These are phyloP conservation scores for Annona cherimola DNA, from an alignment of 164 flowering plant species.

Conservation along the genomic window DNA sequence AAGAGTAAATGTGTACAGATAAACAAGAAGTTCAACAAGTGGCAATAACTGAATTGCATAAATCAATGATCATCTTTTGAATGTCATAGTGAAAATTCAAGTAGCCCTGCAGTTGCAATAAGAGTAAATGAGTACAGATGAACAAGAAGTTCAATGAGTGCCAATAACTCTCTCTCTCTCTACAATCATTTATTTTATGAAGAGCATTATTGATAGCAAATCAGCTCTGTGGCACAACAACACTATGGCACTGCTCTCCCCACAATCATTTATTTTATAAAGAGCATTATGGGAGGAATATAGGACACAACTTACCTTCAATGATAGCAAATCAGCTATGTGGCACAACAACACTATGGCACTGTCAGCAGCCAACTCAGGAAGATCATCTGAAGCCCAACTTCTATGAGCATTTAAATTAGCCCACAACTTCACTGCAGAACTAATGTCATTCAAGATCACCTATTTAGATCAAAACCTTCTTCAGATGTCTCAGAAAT, in stretches of 20 bases:
- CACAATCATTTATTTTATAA: background rate
- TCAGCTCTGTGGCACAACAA: slow-evolving; percentile 60
- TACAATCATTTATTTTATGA: background rate
- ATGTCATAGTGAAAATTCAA: slow-evolving; percentile 39
- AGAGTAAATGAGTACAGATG: slow-evolving; percentile 1
- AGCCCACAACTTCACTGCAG: slow-evolving; percentile 58
- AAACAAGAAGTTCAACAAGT: too few species aligned
- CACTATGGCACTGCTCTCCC: slow-evolving; percentile 22
- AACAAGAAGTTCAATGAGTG: background rate
- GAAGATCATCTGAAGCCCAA: slow-evolving; percentile 25
- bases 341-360: slow-evolving; percentile 46
- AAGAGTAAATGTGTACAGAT: background rate
- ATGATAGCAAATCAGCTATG: slow-evolving; percentile 61
- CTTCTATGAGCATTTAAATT: slow-evolving; percentile 18
- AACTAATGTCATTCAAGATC: slow-evolving; percentile 47
- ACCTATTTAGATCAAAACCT: slow-evolving; percentile 34
- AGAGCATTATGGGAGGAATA: background rate
- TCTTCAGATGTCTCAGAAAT: background rate
- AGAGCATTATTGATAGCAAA: slow-evolving; percentile 37
- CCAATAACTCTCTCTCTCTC: background rate
- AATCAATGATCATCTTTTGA: slow-evolving; percentile 44
- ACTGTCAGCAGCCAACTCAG: slow-evolving; percentile 30
- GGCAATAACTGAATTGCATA: slow-evolving; percentile 20
- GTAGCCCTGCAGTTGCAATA: slow-evolving; percentile 47
- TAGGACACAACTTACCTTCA: slow-evolving; percentile 47